These are phyloP conservation scores for Phialemonium atrogriseum DNA, from an alignment of 2,329 filamentous ascomycete genomes.

Conservation along the genomic window DNA sequence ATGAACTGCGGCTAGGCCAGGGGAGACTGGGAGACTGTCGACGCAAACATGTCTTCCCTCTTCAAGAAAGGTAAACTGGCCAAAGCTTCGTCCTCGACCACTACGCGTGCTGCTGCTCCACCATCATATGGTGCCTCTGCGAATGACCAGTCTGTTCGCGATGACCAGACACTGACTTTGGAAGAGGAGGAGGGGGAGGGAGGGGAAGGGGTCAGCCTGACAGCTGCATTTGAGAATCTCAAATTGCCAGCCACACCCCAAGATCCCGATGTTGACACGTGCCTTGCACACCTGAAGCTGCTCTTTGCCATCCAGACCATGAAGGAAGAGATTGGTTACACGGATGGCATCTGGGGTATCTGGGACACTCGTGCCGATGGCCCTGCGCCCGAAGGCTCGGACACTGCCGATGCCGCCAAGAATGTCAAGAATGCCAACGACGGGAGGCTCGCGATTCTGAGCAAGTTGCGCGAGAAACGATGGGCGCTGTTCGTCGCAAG, in stretches of 20 bases:
- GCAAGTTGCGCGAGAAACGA: conserved; percentile 58
- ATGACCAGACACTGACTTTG: not conserved
- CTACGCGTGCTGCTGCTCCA: not conserved
- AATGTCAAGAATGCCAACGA: too few relatives aligned
- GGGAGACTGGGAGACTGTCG: too few relatives aligned
- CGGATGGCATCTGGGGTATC: conserved; percentile 59
- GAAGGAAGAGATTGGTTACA: conserved; percentile 57
- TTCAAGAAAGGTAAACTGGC: not conserved
- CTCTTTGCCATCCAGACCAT: conserved; percentile 59
- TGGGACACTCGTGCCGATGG: conserved; percentile 34
- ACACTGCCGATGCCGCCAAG: not conserved
- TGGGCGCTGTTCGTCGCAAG: conserved; percentile 64
- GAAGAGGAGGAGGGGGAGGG: conserved; percentile 1
- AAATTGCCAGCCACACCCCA: conserved; percentile 5
- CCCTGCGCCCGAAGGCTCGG: conserved; percentile 5
- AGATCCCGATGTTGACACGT: conserved; percentile 43
- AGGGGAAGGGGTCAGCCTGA: conserved; percentile 6
- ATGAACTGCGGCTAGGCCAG: too few relatives aligned
- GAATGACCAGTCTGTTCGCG: not conserved
- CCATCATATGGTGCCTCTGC: conserved; percentile 1
- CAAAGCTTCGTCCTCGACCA: not conserved
- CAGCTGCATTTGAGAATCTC: conserved; percentile 14
- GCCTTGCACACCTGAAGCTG: conserved; percentile 66
- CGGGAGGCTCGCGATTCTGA: conserved; percentile 36
- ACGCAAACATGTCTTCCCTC: conserved; percentile 2